Evolutionary conservation across 805 yeast genomes (phyloP), one percentile per base, ranked within the genome.

Genomic region (Ogataea kodamae): DNA sequence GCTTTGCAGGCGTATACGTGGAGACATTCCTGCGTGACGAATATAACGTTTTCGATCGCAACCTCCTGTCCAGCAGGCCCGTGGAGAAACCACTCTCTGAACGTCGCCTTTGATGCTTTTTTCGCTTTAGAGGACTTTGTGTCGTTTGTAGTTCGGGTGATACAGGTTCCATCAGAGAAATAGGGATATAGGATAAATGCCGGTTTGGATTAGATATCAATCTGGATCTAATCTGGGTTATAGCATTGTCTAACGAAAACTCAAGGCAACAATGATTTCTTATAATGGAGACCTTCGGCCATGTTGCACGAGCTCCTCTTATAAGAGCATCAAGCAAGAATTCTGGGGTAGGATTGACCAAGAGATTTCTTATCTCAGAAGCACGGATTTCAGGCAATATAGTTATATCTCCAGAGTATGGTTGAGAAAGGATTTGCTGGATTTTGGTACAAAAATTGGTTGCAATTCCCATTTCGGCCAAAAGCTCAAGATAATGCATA

Each of bases 331-430:
- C 81, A 28, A 78, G 57, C 26, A 89, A 57, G 48, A 83, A 86
- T 33, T 76, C 84, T 0, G 83, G 78, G 0, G 89, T 73, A 2
- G 99, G 99, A 52, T 92, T 90, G 13, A 72, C 70, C 46, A 92
- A 67, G 19, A 92, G 57, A 37, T 75, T 76, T 22, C 68, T 59
- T 30, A 85, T 62, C 42, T 86, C 88, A 1, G 67, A 46, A 33
- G 76, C 59, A 22, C 70, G 64, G 38, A 83, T 65, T 30, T 82
- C 84, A 0, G 97, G 98, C 27, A 94, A 59, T 28, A 92, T 88
- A 1, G 97, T 92, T 23, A 92, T 81, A 56, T 92, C 95, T 1
- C 98, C 99, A 9, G 89, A 79, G 55, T 92, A 92, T 42, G 79
- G 78, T 53, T 92, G 98, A 0, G 89, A 74, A 12, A 92, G 56